These are phyloP conservation scores for Apostasia ramifera DNA, from an alignment of 106 monocot species.

Conservation along the genomic window DNA sequence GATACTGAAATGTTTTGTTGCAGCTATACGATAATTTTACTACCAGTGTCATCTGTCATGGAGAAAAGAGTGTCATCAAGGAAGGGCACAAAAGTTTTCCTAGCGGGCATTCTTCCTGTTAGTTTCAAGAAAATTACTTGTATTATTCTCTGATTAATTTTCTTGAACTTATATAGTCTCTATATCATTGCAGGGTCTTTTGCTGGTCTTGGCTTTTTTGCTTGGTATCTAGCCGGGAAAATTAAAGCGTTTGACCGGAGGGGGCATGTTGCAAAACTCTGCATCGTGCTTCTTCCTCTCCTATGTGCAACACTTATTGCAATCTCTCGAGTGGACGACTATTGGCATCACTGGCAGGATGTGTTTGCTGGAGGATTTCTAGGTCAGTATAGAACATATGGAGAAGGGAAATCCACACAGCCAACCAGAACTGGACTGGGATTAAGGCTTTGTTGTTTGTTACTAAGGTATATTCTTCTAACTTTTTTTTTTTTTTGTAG, in stretches of 20 bases:
- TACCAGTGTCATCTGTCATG: conserved; percentile 29
- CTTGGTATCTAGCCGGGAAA: conserved; percentile 65
- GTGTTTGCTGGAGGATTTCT: conserved; percentile 50
- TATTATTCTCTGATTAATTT: too few relatives aligned
- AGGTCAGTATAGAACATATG: conserved; percentile 17
- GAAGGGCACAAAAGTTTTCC: conserved; percentile 57
- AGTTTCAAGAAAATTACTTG: background rate
- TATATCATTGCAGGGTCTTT: conserved; percentile 15
- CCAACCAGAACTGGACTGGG: too few relatives aligned
- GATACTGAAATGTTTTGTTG: background rate
- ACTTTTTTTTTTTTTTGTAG: conserved; percentile 15
- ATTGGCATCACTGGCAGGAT: conserved; percentile 87
- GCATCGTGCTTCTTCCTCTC: conserved; percentile 55
- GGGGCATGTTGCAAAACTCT: conserved; percentile 66
- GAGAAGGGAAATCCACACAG: too few relatives aligned
- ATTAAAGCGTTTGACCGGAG: conserved; percentile 44
- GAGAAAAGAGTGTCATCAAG: conserved; percentile 29
- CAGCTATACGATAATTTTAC: conserved; percentile 24
- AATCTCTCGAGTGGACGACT: conserved; percentile 69
- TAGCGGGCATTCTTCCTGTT: conserved; percentile 48
- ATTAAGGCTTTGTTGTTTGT: background rate
- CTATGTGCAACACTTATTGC: conserved; percentile 53
- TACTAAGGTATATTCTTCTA: too few relatives aligned
- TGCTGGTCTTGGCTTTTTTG: conserved; percentile 13
- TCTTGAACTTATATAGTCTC: background rate